Evolutionary conservation across 2,329 filamentous ascomycete species (phyloP), one percentile per base, ranked within the genome.

Genomic region (Colletotrichum eremochloae): DNA sequence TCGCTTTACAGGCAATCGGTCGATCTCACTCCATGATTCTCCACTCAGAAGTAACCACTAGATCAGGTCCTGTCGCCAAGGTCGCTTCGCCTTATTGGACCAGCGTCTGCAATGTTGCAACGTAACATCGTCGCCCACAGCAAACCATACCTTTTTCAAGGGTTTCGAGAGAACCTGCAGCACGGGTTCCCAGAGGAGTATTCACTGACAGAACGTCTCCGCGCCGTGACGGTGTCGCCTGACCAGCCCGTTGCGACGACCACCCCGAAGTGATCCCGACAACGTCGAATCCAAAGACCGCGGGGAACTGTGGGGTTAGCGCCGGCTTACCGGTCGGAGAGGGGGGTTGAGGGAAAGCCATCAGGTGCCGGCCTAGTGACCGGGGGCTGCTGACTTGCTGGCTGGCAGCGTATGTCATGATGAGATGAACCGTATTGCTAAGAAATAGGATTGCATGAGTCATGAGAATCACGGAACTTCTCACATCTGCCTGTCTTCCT

Each of bases 321-420:
- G 66, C 69, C 66, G 69, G 66, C 44, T 55, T 31, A 46, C 66
- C 65, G 66, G 31, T 63, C 69, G 64, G 57, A 57, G 53, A 36
- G 33, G 53, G n/a, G 52, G 68, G 15, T n/a, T n/a, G 46, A 48
- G 46, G 20, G 20, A 48, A 24, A 24, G 24, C 69, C 58, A 68
- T 46, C 65, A 68, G 24, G 29, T 48, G 65, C 69, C 69, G 69
- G 58, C 66, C 69, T 46, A 69, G 69, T 72, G 69, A 69, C 55
- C 46, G 52, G 53, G 53, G 52, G 60, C 69, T 69, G 69, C 65
- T 69, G 69, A 72, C 69, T 42, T 69, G 69, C 65, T 69, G 69
- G 69, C 69, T 42, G 12, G 36, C 57, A 29, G 42, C 60, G 52
- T 24, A 24, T 24, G 24, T 60, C 65, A 58, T 69, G 40, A 55